Base-by-base conservation (phyloP, 176 grass and related monocot genomes). In the Cenchrus americanus region DNA sequence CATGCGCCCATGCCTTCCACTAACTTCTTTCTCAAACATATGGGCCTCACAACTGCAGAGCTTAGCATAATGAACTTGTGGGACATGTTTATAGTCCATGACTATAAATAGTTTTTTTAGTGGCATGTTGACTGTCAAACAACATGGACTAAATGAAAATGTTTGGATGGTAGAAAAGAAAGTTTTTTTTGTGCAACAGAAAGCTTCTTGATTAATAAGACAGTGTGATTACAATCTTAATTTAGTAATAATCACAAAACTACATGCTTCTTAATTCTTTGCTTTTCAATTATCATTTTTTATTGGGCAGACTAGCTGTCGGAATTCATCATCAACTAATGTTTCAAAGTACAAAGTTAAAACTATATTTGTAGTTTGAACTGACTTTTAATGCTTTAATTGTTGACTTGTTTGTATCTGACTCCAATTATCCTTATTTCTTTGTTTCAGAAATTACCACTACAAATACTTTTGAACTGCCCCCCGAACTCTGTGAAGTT, bases 401-500 rank as follows among this genome's bases (percentile, higher is more conserved):
- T 54, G 24, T 42, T 8, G 6, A 49, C 22, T 68, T 81, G 17
- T 41, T n/a, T 57, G 30, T 14, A 15, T 64, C 53, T 91, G 17
- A 80, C 57, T 77, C 23, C 23, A 8, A 63, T 59, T 78, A 70
- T 71, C 22, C 14, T 76, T 62, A 73, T 51, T 80, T 41, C 7
- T 49, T 82, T 69, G 41, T 81, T 84, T 61, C 83, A 89, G 84
- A 84, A 81, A 23, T 17, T 37, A 34, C 47, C 17, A 15, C 10
- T 26, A 41, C 2, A 5, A 22, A 50, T 63, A 2, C 6, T 54
- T 52, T 97, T 79, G 79, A 97, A 72, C 88, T 97, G 81, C 91
- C 91, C 14, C 91, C 94, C 15, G 94, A 97, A 90, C 71, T 97
- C 37, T 97, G 94, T 75, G 88, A 40, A 47, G 63, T 97, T 37